phyloP scores from a whole-genome alignment of 2,329 filamentous ascomycete species.

The Metarhizium brunneum region DNA sequence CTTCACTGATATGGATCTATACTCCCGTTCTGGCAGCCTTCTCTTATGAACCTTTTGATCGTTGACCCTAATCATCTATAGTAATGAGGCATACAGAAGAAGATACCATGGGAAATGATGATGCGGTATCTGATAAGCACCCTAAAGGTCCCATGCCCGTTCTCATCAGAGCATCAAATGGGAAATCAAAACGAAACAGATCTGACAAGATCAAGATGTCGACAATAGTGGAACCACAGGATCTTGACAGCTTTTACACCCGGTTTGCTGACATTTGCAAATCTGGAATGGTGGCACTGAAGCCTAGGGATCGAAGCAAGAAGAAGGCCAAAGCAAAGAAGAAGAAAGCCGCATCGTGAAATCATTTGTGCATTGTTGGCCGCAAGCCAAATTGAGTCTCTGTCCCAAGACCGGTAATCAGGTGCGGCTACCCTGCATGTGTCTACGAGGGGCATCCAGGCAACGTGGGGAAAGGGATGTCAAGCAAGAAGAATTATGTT shows the following conservation, averaged over 20 bases:
- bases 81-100: background rate
- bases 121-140: conserved; percentile 51
- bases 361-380: background rate
- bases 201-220: conserved; percentile 63
- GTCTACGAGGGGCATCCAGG: too few relatives aligned
- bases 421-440: too few relatives aligned
- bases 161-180: conserved; percentile 77
- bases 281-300: conserved; percentile 75
- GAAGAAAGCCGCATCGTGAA: conserved; percentile 40
- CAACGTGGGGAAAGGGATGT: too few relatives aligned
- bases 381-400: background rate
- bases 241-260: conserved; percentile 71
- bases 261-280: conserved; percentile 90
- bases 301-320: conserved; percentile 88
- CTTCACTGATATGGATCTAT: background rate
- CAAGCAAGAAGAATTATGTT: too few relatives aligned
- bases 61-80: background rate
- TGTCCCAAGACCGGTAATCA: background rate
- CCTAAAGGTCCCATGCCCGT: conserved; percentile 56
- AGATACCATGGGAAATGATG: conserved; percentile 25
- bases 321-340: conserved; percentile 70
- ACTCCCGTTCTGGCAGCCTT: background rate
- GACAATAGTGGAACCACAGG: conserved; percentile 69
- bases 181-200: conserved; percentile 52
- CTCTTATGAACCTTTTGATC: background rate